These are phyloP conservation scores for Pestalotiopsis sp. DNA, from an alignment of 2,329 filamentous ascomycete genomes.

Conservation along the genomic window DNA sequence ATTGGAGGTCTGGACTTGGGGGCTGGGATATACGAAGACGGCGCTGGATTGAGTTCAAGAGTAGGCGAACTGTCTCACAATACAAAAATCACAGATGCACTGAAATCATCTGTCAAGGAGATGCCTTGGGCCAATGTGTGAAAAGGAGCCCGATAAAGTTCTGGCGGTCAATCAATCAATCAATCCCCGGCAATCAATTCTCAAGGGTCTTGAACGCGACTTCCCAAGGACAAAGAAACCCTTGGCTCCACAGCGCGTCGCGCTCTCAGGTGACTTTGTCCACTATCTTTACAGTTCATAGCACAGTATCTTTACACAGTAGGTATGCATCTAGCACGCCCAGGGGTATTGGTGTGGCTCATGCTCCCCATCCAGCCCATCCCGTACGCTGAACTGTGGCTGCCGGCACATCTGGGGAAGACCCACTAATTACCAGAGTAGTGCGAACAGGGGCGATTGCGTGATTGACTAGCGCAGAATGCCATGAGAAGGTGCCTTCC, in stretches of 20 bases:
- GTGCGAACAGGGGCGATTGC: slow-evolving; percentile 11
- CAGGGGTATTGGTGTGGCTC: background rate
- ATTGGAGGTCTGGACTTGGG: background rate
- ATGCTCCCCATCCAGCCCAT: background rate
- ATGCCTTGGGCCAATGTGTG: background rate
- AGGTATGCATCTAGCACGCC: background rate
- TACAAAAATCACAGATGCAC: too few species aligned
- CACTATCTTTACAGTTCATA: background rate
- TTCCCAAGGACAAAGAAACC: background rate
- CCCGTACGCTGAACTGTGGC: background rate
- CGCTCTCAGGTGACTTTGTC: slow-evolving; percentile 11
- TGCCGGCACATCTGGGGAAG: background rate
- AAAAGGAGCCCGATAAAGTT: background rate
- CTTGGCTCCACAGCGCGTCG: background rate
- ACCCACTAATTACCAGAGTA: slow-evolving; percentile 1
- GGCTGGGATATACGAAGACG: background rate
- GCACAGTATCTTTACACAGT: too few species aligned
- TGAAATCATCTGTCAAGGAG: background rate
- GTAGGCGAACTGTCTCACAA: too few species aligned
- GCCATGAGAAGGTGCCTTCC: background rate
- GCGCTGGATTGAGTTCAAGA: background rate
- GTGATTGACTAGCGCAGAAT: slow-evolving; percentile 13
- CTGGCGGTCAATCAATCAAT: background rate
- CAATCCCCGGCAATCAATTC: background rate
- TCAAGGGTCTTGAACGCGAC: background rate